phyloP scores from a whole-genome alignment of 169 alveolate species.

The Toxoplasma gondii region DNA sequence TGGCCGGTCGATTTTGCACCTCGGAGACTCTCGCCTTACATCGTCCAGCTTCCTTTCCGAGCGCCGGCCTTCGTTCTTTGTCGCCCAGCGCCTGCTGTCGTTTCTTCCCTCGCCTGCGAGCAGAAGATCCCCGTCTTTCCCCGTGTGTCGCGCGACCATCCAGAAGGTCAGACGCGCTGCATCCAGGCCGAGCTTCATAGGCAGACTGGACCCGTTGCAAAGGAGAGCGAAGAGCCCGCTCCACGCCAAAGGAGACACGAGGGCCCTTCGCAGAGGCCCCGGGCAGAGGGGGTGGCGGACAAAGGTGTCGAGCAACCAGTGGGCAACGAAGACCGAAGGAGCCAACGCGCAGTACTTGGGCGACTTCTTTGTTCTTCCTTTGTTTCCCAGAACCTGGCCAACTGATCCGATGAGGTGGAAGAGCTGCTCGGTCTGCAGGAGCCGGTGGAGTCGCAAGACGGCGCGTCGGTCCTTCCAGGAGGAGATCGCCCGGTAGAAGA shows the following conservation, averaged over 20 bases:
- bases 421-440: slow-evolving; percentile 79
- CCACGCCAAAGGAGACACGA: slow-evolving; percentile 79
- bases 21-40: slow-evolving; percentile 52
- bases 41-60: neutral
- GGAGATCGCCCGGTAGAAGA: slow-evolving; percentile 75
- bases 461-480: neutral
- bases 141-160: slow-evolving; percentile 70
- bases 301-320: slow-evolving; percentile 88
- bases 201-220: slow-evolving; percentile 85
- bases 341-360: slow-evolving; percentile 77
- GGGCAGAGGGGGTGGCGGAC: slow-evolving; percentile 90
- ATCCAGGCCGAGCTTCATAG: slow-evolving; percentile 85
- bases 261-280: slow-evolving; percentile 76
- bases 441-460: slow-evolving; percentile 40
- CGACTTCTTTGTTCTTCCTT: slow-evolving; percentile 46
- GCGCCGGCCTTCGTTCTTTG: too few relatives aligned
- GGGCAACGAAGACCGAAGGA: slow-evolving; percentile 85
- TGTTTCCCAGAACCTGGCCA: slow-evolving; percentile 75
- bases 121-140: neutral
- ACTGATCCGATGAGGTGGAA: slow-evolving; percentile 84
- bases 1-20: neutral
- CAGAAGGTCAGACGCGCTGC: slow-evolving; percentile 84
- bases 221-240: slow-evolving; percentile 81
- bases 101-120: neutral
- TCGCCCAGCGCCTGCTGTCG: neutral